A percentile compares a stretch with the other conserved stretches of the same genome.
Evolutionary conservation across 2,329 filamentous ascomycete species (phyloP).

Genomic region (Ophiocordyceps camponoti-floridani): DNA sequence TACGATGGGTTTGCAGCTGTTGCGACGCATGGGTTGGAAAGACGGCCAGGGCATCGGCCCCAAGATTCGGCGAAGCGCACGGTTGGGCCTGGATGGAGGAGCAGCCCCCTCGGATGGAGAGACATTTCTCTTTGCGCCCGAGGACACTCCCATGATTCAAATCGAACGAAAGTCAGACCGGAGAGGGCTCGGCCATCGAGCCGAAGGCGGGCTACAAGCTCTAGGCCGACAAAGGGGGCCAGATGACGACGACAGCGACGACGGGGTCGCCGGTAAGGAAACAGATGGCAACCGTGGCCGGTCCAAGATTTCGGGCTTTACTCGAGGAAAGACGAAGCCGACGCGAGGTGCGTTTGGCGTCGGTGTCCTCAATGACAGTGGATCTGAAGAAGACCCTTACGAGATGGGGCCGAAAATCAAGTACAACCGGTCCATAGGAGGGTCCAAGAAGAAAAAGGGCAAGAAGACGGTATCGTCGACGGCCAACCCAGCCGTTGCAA

Average conservation of each 20-base stretch:
- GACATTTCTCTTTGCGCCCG: constrained; percentile 68
- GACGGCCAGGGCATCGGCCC: constrained; percentile 86
- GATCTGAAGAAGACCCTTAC: constrained; percentile 89
- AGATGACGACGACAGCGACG: constrained; percentile 28
- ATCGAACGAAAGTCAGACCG: constrained; percentile 48
- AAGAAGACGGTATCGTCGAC: constrained; percentile 25
- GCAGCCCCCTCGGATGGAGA: constrained; percentile 20
- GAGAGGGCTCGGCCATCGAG: constrained; percentile 52
- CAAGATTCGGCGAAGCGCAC: constrained; percentile 58
- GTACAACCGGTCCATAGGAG: constrained; percentile 67
- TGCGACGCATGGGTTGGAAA: constrained; percentile 91
- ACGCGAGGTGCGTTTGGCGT: constrained; percentile 59
- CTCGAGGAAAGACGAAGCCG: constrained; percentile 33
- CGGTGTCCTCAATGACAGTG: constrained; percentile 78
- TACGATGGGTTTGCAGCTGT: constrained; percentile 69
- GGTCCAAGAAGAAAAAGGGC: constrained; percentile 67
- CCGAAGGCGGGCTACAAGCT: constrained; percentile 33
- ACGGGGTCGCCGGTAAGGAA: constrained; percentile 5
- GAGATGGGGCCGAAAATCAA: constrained; percentile 80
- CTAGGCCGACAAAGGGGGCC: constrained; percentile 16
- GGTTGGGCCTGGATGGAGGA: constrained; percentile 32
- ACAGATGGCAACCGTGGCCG: not conserved
- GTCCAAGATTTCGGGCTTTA: constrained; percentile 1
- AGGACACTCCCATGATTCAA: constrained; percentile 52
- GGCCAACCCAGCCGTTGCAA: constrained; percentile 44